Evolutionary conservation across 441 rosid species (phyloP), one percentile per base, ranked within the genome.

Genomic region (Croton laevigatus): DNA sequence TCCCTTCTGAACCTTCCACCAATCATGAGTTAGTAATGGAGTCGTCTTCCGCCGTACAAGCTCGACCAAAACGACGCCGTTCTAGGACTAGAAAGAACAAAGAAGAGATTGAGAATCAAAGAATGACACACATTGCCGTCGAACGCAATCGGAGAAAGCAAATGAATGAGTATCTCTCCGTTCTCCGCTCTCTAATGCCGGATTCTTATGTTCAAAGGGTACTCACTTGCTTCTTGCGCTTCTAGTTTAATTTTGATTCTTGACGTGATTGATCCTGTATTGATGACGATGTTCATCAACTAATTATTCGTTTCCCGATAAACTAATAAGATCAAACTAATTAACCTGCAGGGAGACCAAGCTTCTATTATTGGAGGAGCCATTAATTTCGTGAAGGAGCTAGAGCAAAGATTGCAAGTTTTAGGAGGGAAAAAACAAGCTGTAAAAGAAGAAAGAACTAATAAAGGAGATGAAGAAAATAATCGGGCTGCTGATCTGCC

Each of bases 91-190:
- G 78, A 61, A 91, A 88, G 75, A 91, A 91, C 84, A 87, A 85
- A 75, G 97, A 88, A 72, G 97, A 94, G 19, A 85, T 88, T 37
- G 89, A 84, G 85, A 87, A 80, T 53, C 97, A 94, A 73, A 91
- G 98, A 81, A 91, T 91, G 93, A 87, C 92, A 66, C 98, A 94
- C 91, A 94, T 94, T 91, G 92, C 96, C 6, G 97, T 94, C 7
- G 98, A 94, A 78, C 88, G 98, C 11, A 94, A 91, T 64, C 75
- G 98, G 49, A 83, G 98, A 71, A 94, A 88, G 83, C 93, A 86
- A 65, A 94, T 91, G 98, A 94, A 94, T 70, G 96, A 89, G 64
- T 85, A 94, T 34, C 91, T 94, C 78, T 76, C 96, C 3, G 73
- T 79, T 62, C 93, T 94, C 10, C 88, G 93, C 20, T 87, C 96